These are phyloP conservation scores for Sarocladiaceae sp. DNA, from an alignment of 2,329 filamentous ascomycete genomes.

Conservation along the genomic window DNA sequence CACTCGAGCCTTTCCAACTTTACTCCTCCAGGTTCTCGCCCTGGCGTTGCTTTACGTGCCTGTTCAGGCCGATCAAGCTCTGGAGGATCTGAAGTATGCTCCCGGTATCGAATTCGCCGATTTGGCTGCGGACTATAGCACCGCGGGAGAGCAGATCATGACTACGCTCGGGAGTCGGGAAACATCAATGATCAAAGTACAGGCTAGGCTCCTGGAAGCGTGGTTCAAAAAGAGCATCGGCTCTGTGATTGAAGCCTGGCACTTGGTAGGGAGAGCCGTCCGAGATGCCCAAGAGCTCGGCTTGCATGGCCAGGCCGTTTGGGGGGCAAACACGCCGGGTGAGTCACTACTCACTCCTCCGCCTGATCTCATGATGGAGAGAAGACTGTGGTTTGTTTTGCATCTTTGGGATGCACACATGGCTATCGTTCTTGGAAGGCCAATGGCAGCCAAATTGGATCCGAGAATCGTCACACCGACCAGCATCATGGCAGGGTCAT, in stretches of 20 bases:
- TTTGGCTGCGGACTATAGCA: constrained; percentile 11
- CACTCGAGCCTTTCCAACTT: constrained; percentile 10
- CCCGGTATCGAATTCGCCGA: constrained; percentile 12
- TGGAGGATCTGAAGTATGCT: constrained; percentile 12
- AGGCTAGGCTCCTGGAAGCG: constrained; percentile 10
- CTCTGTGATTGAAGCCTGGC: constrained; percentile 12
- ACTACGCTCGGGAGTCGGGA: constrained; percentile 3
- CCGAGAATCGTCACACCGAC: background rate
- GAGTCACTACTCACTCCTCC: background rate
- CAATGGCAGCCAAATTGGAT: constrained; percentile 10
- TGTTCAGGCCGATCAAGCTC: background rate
- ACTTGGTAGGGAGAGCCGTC: constrained; percentile 12
- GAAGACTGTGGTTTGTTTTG: constrained; percentile 11
- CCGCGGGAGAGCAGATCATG: constrained; percentile 8
- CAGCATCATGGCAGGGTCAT: background rate
- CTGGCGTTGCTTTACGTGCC: constrained; percentile 12
- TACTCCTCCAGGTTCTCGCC: constrained; percentile 12
- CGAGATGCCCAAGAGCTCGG: constrained; percentile 13
- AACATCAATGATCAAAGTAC: constrained; percentile 7
- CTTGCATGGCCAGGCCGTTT: constrained; percentile 1
- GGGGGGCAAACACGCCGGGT: background rate
- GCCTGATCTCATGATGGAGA: constrained; percentile 5
- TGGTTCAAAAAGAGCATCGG: constrained; percentile 13
- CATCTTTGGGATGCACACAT: constrained; percentile 14
- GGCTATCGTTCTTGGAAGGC: constrained; percentile 13